Conservation (phyloP, 2,329 filamentous ascomycete genomes). For the Proliferodiscus dingleyae region DNA sequence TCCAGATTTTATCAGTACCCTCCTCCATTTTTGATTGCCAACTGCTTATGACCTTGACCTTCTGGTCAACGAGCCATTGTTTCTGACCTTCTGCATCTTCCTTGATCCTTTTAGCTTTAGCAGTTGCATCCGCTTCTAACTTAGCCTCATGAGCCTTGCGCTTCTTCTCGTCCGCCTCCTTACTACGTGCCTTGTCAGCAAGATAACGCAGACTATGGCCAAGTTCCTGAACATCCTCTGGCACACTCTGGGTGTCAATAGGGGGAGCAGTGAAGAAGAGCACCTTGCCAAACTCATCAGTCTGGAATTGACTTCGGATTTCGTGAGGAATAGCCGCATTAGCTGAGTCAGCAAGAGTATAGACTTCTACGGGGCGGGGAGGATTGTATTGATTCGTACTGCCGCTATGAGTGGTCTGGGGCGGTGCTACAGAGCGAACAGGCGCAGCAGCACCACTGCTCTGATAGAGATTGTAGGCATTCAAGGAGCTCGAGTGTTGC, state of each 20-base stretch:
- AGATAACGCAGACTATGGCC: conserved; percentile 47
- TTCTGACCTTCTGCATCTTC: conserved; percentile 12
- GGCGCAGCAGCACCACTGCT: conserved; percentile 14
- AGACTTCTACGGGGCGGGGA: conserved; percentile 58
- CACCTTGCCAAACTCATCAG: conserved; percentile 58
- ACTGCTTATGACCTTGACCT: conserved; percentile 15
- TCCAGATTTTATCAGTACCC: conserved; percentile 27
- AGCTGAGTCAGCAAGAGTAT: conserved; percentile 56
- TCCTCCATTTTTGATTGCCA: conserved; percentile 22
- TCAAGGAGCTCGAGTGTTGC: conserved; percentile 23
- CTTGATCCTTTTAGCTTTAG: conserved; percentile 23
- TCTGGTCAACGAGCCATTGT: conserved; percentile 15
- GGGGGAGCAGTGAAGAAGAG: conserved; percentile 66
- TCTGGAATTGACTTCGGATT: conserved; percentile 61
- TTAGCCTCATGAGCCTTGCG: conserved; percentile 25
- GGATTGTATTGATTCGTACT: conserved; percentile 47
- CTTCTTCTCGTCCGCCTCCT: conserved; percentile 30
- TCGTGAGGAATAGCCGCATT: conserved; percentile 60
- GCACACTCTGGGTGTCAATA: conserved; percentile 38
- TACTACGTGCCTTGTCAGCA: conserved; percentile 38
- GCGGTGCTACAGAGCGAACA: conserved; percentile 13
- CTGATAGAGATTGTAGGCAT: conserved; percentile 25
- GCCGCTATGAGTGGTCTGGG: conserved; percentile 14
- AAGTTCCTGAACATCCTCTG: conserved; percentile 30
- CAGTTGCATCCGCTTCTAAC: conserved; percentile 27